Base-by-base conservation (phyloP, 768 basidiomycete species). In the Mrakia frigida region DNA sequence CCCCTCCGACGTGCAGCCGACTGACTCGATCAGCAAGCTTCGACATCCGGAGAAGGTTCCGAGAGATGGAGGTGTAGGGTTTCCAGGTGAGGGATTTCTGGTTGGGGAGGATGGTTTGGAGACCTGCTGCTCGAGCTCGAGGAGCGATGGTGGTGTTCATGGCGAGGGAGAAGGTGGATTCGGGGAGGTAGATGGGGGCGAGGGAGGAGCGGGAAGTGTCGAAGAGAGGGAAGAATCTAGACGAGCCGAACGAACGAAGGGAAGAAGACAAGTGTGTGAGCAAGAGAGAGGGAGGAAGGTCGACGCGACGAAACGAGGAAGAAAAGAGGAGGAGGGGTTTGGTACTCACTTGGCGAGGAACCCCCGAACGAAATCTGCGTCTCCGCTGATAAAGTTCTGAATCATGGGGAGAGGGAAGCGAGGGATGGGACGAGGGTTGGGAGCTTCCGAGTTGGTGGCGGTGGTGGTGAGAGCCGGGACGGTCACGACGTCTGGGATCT, bases 81-180 rank as follows among this genome's bases (percentile, higher is more conserved):
- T 84, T 82, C 94, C 94, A 97, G 11, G 89, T 88, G 69, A 96
- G 84, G 80, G 91, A 91, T 77, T 88, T 87, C 83, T 96, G 94
- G 81, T 95, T 90, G 14, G 94, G 92, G 83, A 93, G 72, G 31
- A 71, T 65, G 18, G 68, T 85, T 18, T 52, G 25, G 25, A 72
- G 65, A 33, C 69, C 69, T 43, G 50, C 46, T 6, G 56, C 41
- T 14, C 91, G 87, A 0, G 92, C 91, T 23, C 94, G 90, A 10
- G 86, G 82, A 6, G 92, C 92, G 78, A 95, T 91, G 9, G 88
- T 82, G 1, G 94, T 95, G 82, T 94, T 95, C 80, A 89, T 88
- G 28, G 90, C 91, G 82, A 90, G 91, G 0, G 94, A 97, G 82
- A 98, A 94, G 11, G 94, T 95, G n/a, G 95, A 92, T 16, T 87